A percentile compares a stretch with the other conserved stretches of the same genome.
Conservation (phyloP, 2,329 filamentous ascomycete species). For the Colletotrichum caudatum region DNA sequence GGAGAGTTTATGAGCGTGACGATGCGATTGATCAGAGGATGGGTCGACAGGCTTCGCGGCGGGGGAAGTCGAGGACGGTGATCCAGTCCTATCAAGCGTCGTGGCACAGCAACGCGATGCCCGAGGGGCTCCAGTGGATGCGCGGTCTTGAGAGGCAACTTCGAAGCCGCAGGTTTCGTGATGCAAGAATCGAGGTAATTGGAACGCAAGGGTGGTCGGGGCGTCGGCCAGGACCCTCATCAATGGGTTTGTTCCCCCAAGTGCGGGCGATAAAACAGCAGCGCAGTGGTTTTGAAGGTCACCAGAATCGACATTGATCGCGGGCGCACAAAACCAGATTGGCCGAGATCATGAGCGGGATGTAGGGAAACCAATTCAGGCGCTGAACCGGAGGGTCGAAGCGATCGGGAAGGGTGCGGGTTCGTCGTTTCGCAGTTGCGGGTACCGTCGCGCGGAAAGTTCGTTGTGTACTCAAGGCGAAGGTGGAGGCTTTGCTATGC, state of each 20-base stretch:
- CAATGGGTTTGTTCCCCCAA: slow-evolving; percentile 20
- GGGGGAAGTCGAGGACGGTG: slow-evolving; percentile 34
- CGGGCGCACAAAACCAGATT: slow-evolving; percentile 18
- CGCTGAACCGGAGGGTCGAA: slow-evolving; percentile 5
- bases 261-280: slow-evolving; percentile 23
- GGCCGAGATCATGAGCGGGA: slow-evolving; percentile 19
- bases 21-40: slow-evolving; percentile 11
- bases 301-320: slow-evolving; percentile 28
- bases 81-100: slow-evolving; percentile 28
- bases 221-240: slow-evolving; percentile 18
- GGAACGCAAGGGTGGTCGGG: slow-evolving; percentile 24
- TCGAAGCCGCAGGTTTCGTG: slow-evolving; percentile 4
- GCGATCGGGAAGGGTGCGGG: slow-evolving; percentile 18
- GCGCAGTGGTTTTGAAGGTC: slow-evolving; percentile 22
- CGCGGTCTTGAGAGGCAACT: slow-evolving; percentile 16
- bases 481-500: slow-evolving; percentile 39
- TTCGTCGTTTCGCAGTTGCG: slow-evolving; percentile 41
- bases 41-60: slow-evolving; percentile 23
- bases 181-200: slow-evolving; percentile 22
- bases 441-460: slow-evolving; percentile 39
- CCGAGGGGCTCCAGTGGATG: slow-evolving; percentile 6
- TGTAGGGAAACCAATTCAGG: slow-evolving; percentile 16
- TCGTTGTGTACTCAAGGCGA: slow-evolving; percentile 38
- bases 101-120: slow-evolving; percentile 24
- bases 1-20: slow-evolving; percentile 25